Base-by-base conservation (phyloP, 495 filamentous ascomycete species). In the Emericellopsis terricola region DNA sequence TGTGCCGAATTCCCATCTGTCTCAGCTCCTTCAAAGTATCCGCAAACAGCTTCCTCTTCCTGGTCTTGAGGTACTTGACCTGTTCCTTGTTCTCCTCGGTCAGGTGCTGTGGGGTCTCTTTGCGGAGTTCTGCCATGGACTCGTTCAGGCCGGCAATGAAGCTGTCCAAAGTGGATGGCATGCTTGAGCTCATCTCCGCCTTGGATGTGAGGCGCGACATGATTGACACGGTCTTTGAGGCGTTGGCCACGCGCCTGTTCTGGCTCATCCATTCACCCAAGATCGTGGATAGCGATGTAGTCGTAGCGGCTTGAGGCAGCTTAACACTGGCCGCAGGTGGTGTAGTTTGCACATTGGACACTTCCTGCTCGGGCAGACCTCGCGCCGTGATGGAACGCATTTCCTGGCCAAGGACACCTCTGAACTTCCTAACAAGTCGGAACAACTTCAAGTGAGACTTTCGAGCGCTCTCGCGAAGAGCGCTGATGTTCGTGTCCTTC, bases 401-500 rank as follows among this genome's bases (percentile, higher is more conserved):
- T 6, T 84, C 71, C 39, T 79, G 72, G n/a, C 68, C 68, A 14
- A 96, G 66, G 11, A 80, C 51, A 19, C 59, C 65, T 19, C 89
- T 66, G 49, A 91, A 96, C 55, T 91, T 93, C 31, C 81, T 68
- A 33, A 99, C 81, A 18, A 91, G 56, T 45, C 82, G 87, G 54
- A 91, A 87, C 8, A 99, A 63, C 49, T 91, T 94, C 42, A 78
- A 70, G 49, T 96, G 91, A 6, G 87, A 94, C 37, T 78, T 73
- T 47, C 76, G 71, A 2, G 89, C 82, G 52, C 85, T 94, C 39
- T 93, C 85, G 45, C 71, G 65, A 26, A 99, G 56, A 5, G 82
- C 78, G 35, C 78, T 72, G 33, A 99, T 87, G 41, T 93, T 96
- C 15, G 78, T 93, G 43, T 96, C 91, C 47, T 91, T 89, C 91